Percentiles rank a stretch among this genome's conserved stretches.
These are phyloP conservation scores for Fusarium sp. DNA, from an alignment of 2,329 filamentous ascomycete genomes.

Conservation along the genomic window DNA sequence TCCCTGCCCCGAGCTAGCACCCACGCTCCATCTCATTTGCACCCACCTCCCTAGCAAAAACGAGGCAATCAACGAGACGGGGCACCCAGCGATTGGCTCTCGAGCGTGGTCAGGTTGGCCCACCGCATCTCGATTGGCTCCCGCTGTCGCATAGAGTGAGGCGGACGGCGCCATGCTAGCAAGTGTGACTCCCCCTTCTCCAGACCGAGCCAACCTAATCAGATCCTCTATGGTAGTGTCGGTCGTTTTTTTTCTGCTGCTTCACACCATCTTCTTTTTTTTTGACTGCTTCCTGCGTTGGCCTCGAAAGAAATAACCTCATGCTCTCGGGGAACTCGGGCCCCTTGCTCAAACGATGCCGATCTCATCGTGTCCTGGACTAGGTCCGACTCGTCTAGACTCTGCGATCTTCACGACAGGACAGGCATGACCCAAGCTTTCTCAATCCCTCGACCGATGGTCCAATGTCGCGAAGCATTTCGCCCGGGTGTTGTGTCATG, in stretches of 20 bases:
- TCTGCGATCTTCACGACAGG: constrained; percentile 29
- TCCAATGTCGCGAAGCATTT: constrained; percentile 24
- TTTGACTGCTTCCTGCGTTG: neutral
- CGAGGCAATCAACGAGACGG: constrained; percentile 45
- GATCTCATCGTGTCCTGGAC: constrained; percentile 21
- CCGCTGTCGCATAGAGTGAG: constrained; percentile 44
- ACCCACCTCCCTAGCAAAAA: constrained; percentile 42
- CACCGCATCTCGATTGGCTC: constrained; percentile 44
- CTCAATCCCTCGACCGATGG: constrained; percentile 7
- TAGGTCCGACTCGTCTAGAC: constrained; percentile 31
- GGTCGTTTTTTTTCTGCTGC: neutral
- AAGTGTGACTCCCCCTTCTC: constrained; percentile 17
- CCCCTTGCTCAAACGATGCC: constrained; percentile 7
- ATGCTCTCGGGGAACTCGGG: constrained; percentile 14
- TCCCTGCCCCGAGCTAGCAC: constrained; percentile 16
- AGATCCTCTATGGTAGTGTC: neutral
- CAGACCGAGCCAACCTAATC: constrained; percentile 10
- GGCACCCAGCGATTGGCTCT: constrained; percentile 44
- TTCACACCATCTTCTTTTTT: constrained; percentile 29
- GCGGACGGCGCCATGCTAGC: constrained; percentile 36
- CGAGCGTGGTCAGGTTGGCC: constrained; percentile 35
- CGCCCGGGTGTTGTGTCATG: constrained; percentile 30
- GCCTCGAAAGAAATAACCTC: constrained; percentile 30
- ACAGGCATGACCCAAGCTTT: constrained; percentile 14
- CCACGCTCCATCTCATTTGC: constrained; percentile 36